Evolutionary conservation across 176 grass and related monocot genomes (phyloP), one percentile per base, ranked within the genome.

Genomic region (Puya raimondii): DNA sequence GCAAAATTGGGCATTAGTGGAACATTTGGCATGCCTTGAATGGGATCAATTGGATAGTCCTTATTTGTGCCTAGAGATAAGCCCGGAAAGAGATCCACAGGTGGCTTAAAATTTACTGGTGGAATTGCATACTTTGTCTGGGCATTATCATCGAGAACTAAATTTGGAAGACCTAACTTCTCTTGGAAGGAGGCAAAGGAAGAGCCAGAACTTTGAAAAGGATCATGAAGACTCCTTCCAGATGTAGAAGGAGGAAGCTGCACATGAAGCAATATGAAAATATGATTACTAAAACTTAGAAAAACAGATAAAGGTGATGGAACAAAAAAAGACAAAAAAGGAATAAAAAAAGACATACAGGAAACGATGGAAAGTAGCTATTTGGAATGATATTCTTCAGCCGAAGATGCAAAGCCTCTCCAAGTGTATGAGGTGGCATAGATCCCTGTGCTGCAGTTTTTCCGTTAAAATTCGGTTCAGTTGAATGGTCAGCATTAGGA

Each of bases 151-250:
- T 99, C 86, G 27, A 85, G 18, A 74, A 59, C 53, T 66, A 93
- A 83, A 69, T 80, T 92, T 14, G 94, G 87, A 88, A 93, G 81
- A 49, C 90, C 87, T 70, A 99, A 51, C 54, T 88, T 99, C 72
- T 88, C 90, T 82, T 93, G 90, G 79, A 93, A 93, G 61, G 85
- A 91, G 71, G 85, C 25, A 70, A 88, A 71, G 26, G 94, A 99
- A 50, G 78, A 72, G 68, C 69, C 75, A 80, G 81, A 63, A 78
- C 81, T 79, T 72, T 82, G 84, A 66, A 72, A 49, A 70, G 74
- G 74, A 66, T 99, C 90, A 77, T 52, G 71, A 5, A 59, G 42
- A 26, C 52, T 54, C 72, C 75, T 87, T 58, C 80, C 80, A 64
- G 82, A 79, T 75, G 66, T 49, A 51, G 88, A 49, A 65, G 78